These are phyloP conservation scores for Daldinia bambusicola DNA, from an alignment of 495 filamentous ascomycete species.

Conservation along the genomic window DNA sequence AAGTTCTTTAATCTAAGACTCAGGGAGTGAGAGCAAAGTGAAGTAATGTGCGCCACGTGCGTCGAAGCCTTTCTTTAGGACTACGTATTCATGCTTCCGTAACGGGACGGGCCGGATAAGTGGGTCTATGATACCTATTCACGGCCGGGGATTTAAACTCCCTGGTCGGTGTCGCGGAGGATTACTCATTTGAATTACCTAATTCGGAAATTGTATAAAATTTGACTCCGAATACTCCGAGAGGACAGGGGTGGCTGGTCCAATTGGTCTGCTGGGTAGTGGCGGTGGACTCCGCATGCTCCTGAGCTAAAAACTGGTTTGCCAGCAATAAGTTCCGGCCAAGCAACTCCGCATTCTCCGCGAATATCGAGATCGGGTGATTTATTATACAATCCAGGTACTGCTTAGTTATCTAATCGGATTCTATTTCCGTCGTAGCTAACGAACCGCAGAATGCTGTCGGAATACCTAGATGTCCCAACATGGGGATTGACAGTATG, in stretches of 20 bases:
- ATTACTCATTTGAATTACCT: not conserved
- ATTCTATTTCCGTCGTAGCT: not conserved
- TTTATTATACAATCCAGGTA: not conserved
- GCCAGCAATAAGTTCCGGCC: not conserved
- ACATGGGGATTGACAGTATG: no score
- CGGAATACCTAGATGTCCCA: no score
- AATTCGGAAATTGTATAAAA: not conserved
- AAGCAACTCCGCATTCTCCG: conserved; percentile 4
- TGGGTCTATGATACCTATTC: not conserved
- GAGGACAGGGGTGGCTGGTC: not conserved
- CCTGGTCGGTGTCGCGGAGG: not conserved
- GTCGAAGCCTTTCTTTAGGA: not conserved
- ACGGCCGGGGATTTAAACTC: not conserved
- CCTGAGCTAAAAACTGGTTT: not conserved
- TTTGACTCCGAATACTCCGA: conserved; percentile 4
- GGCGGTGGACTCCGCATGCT: not conserved
- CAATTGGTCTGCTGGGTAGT: not conserved
- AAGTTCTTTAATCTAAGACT: not conserved
- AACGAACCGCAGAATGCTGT: no score
- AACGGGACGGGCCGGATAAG: not conserved
- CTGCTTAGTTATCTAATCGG: not conserved
- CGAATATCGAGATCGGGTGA: not conserved
- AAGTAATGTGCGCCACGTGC: not conserved
- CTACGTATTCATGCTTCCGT: not conserved
- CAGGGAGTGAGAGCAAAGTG: not conserved